phyloP scores from a whole-genome alignment of 495 filamentous ascomycete genomes.

The Aspergillus bridgeri region DNA sequence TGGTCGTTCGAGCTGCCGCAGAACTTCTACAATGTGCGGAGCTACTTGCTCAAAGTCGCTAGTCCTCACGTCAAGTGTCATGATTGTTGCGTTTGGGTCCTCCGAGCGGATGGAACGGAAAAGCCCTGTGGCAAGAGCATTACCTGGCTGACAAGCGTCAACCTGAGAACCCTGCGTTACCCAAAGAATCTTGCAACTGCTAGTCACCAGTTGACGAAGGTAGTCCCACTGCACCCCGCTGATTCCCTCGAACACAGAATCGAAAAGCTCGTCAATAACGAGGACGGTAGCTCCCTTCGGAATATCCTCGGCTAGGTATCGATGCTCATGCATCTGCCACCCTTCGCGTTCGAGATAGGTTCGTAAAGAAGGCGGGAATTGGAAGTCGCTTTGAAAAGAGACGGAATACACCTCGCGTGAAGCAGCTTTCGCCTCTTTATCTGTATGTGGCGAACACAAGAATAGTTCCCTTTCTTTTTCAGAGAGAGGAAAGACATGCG shows the following conservation, averaged over 20 bases:
- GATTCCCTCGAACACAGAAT: background rate
- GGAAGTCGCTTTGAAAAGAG: background rate
- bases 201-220: background rate
- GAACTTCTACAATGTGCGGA: background rate
- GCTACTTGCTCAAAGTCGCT: background rate
- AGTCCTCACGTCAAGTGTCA: background rate
- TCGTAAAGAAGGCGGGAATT: background rate
- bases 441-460: background rate
- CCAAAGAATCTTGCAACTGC: constrained; percentile 2
- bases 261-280: constrained; percentile 1
- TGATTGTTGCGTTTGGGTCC: background rate
- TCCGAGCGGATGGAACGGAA: constrained; percentile 5
- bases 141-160: background rate
- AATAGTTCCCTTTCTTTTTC: background rate
- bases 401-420: background rate
- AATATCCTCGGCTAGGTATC: background rate
- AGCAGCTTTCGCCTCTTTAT: background rate
- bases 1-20: background rate
- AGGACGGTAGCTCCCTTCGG: background rate
- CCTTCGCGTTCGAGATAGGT: background rate
- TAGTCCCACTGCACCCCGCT: background rate
- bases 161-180: constrained; percentile 2
- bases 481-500: background rate
- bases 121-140: background rate
- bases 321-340: background rate